Evolutionary conservation across 805 yeast genomes (phyloP).

Genomic region (Starmerella potacharoeniae): DNA sequence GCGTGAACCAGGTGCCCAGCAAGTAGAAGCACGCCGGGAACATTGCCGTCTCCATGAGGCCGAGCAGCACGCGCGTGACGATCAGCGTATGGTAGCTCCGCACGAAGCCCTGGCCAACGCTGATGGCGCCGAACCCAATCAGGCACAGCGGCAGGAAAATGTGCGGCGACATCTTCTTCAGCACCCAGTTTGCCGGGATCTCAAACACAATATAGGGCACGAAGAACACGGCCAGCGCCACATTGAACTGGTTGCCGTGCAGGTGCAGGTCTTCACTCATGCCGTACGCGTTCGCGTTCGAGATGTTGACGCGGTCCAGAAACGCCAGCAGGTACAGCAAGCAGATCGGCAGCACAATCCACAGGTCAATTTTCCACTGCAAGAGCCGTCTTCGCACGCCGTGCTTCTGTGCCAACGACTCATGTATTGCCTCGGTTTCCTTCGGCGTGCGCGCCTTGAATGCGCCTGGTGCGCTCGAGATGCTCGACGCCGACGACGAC

Average conservation of each 20-base stretch:
- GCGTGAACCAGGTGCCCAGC: constrained; percentile 43
- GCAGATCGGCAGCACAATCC: constrained; percentile 68
- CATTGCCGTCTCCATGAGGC: constrained; percentile 58
- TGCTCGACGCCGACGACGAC: background rate
- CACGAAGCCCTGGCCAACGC: constrained; percentile 57
- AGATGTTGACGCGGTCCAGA: constrained; percentile 69
- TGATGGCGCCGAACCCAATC: constrained; percentile 50
- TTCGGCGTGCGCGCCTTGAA: background rate
- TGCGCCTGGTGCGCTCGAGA: background rate
- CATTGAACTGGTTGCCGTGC: constrained; percentile 48
- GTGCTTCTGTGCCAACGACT: constrained; percentile 10
- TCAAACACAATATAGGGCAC: constrained; percentile 58
- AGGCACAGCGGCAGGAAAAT: constrained; percentile 51
- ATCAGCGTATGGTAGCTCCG: constrained; percentile 47
- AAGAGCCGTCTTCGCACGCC: constrained; percentile 47
- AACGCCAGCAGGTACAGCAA: constrained; percentile 63
- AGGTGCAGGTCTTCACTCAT: constrained; percentile 45
- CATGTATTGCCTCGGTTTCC: background rate
- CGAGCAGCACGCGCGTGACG: constrained; percentile 56
- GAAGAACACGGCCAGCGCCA: constrained; percentile 57
- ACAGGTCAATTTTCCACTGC: constrained; percentile 53
- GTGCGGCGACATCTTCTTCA: constrained; percentile 52
- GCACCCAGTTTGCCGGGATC: constrained; percentile 50
- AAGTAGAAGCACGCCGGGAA: constrained; percentile 64
- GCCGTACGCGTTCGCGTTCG: constrained; percentile 69